These are phyloP conservation scores for Urostyla sp. DNA, from an alignment of 73 alveolate genomes.

Conservation along the genomic window DNA sequence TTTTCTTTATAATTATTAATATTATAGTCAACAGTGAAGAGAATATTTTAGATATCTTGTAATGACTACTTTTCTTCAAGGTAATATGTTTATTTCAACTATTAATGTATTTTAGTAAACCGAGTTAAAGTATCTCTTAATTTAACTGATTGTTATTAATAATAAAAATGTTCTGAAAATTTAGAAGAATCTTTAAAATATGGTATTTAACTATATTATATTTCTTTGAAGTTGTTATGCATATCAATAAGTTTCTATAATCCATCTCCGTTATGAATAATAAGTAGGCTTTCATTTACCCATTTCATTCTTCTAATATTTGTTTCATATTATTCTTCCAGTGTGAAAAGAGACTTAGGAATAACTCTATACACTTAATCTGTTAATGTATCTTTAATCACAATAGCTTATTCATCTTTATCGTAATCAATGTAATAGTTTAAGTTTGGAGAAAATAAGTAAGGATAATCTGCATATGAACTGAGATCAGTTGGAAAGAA, in stretches of 20 bases:
- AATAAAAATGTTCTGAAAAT: too few relatives aligned
- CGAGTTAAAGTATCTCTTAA: too few relatives aligned
- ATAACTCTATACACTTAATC: not conserved
- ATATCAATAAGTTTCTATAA: too few relatives aligned
- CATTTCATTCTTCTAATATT: conserved; percentile 22
- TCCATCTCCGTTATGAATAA: conserved; percentile 2
- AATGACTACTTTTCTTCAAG: too few relatives aligned
- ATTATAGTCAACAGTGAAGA: conserved; percentile 25
- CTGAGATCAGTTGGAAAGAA: conserved; percentile 38
- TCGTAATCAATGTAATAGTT: conserved; percentile 43
- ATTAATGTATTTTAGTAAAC: too few relatives aligned
- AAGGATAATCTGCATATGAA: conserved; percentile 14
- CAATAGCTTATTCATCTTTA: not conserved
- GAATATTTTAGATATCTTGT: conserved; percentile 11
- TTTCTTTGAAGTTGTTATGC: too few relatives aligned
- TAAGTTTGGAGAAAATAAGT: conserved; percentile 41
- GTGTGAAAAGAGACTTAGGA: conserved; percentile 45
- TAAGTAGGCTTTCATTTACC: conserved; percentile 5
- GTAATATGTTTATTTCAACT: too few relatives aligned
- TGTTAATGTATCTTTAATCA: conserved; percentile 28
- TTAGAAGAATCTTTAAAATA: too few relatives aligned
- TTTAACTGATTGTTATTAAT: too few relatives aligned
- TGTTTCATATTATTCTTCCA: conserved; percentile 7
- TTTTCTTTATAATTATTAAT: conserved; percentile 10
- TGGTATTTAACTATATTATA: too few relatives aligned